Percentiles rank a stretch among this genome's conserved stretches.
Evolutionary conservation across 805 yeast species (phyloP).

Genomic region (Wickerhamomyces alni): DNA sequence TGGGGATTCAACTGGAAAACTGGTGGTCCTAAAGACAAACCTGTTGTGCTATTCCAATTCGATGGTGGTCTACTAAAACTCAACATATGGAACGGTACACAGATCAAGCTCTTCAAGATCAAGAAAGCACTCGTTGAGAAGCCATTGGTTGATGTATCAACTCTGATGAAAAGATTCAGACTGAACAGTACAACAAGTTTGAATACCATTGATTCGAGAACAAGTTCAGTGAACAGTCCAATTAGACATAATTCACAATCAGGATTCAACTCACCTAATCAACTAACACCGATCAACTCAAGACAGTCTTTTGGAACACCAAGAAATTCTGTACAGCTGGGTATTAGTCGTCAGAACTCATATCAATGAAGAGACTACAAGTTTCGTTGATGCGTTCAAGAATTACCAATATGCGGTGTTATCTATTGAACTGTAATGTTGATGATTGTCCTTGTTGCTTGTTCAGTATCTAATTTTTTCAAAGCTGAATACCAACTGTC

Average conservation of each 20-base stretch:
- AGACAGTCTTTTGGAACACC: conserved; percentile 23
- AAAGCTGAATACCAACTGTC: conserved; percentile 51
- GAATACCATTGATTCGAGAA: conserved; percentile 13
- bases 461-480: conserved; percentile 2
- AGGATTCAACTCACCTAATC: conserved; percentile 18
- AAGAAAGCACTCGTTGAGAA: conserved; percentile 32
- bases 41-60: conserved; percentile 3
- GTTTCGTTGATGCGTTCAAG: no score
- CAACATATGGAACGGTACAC: conserved; percentile 14
- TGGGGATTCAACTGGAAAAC: conserved; percentile 30
- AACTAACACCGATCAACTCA: conserved; percentile 23
- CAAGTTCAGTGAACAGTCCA: conserved; percentile 4
- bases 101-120: conserved; percentile 26
- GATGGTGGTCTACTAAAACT: conserved; percentile 1
- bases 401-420: no score
- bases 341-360: conserved; percentile 15
- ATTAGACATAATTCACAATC: conserved; percentile 10
- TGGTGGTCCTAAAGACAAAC: conserved; percentile 6
- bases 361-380: conserved; percentile 1
- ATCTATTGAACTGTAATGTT: no score
- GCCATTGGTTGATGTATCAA: conserved; percentile 36
- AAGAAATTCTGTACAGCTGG: conserved; percentile 17
- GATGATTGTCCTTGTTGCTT: no score
- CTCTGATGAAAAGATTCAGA: conserved; percentile 32
- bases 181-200: conserved; percentile 24